Evolutionary conservation across 106 monocot genomes (phyloP).

Genomic region (Posidonia australis): DNA sequence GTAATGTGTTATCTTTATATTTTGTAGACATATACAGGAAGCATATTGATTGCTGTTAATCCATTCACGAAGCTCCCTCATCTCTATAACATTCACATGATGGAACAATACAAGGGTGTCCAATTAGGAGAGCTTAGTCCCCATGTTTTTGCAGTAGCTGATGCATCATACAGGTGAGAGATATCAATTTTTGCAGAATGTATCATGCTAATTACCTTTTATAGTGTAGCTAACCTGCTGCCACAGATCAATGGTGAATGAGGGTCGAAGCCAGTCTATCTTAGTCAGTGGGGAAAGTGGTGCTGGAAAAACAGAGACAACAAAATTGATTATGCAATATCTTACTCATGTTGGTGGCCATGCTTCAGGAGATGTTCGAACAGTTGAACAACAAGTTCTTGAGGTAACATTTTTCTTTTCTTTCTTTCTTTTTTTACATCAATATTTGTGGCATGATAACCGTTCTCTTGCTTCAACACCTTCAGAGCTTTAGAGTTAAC

Average conservation of each 20-base stretch:
- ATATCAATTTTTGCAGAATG: not conserved
- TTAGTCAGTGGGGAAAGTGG: slow-evolving; percentile 83
- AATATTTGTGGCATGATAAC: not conserved
- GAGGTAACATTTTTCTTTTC: slow-evolving; percentile 27
- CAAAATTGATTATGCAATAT: slow-evolving; percentile 76
- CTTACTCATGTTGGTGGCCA: slow-evolving; percentile 66
- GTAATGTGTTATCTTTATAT: slow-evolving; percentile 1
- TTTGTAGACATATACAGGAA: slow-evolving; percentile 71
- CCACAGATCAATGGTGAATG: slow-evolving; percentile 58
- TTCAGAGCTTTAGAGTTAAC: not conserved
- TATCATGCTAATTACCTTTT: not conserved
- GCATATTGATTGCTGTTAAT: slow-evolving; percentile 76
- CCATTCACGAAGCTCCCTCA: slow-evolving; percentile 74
- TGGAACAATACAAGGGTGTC: slow-evolving; percentile 73
- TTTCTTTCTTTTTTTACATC: not conserved
- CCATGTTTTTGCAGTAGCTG: slow-evolving; percentile 74
- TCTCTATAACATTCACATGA: slow-evolving; percentile 70
- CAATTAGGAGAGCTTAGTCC: slow-evolving; percentile 71
- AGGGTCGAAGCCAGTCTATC: slow-evolving; percentile 52
- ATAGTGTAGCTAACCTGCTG: not conserved
- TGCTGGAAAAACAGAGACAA: slow-evolving; percentile 73
- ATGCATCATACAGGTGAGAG: slow-evolving; percentile 59
- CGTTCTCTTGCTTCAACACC: not conserved
- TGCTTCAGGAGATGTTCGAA: slow-evolving; percentile 29
- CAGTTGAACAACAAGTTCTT: slow-evolving; percentile 76